These are phyloP conservation scores for Purshia tridentata DNA, from an alignment of 306 rosid species.

Conservation along the genomic window DNA sequence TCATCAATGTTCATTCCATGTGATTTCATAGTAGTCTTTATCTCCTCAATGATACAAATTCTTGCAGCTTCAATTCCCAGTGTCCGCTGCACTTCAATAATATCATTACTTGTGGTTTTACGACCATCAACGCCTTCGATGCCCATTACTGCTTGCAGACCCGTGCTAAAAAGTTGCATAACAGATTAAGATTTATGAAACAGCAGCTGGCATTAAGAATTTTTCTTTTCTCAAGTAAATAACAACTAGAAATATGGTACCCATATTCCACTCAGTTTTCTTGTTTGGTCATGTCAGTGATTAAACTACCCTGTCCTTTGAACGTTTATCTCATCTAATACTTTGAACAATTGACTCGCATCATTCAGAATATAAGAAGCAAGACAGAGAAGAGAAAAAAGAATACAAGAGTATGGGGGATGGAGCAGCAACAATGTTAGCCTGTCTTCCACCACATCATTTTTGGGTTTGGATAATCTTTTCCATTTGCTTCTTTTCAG, in stretches of 20 bases:
- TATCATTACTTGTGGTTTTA: conserved; percentile 69
- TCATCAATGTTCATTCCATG: conserved; percentile 85
- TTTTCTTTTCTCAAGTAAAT: not conserved
- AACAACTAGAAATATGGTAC: not conserved
- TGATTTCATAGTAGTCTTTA: conserved; percentile 65
- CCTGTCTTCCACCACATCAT: not conserved
- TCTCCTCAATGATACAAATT: conserved; percentile 71
- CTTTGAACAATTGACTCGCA: not conserved
- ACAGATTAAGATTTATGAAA: conserved; percentile 12
- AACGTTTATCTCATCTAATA: not conserved
- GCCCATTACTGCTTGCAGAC: conserved; percentile 79
- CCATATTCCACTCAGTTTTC: not conserved
- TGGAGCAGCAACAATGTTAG: not conserved
- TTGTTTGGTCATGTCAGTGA: not conserved
- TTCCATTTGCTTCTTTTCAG: not conserved
- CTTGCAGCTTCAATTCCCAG: conserved; percentile 98
- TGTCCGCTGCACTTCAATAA: conserved; percentile 62
- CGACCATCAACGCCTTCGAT: conserved; percentile 76
- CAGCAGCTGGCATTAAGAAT: not conserved
- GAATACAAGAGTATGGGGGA: not conserved
- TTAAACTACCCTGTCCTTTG: not conserved
- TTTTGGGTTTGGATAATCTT: not conserved
- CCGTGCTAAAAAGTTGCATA: conserved; percentile 45
- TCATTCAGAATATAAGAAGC: not conserved
- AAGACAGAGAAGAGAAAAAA: not conserved